Base-by-base conservation (phyloP, 805 yeast species). In the Starmera pachycereana region DNA sequence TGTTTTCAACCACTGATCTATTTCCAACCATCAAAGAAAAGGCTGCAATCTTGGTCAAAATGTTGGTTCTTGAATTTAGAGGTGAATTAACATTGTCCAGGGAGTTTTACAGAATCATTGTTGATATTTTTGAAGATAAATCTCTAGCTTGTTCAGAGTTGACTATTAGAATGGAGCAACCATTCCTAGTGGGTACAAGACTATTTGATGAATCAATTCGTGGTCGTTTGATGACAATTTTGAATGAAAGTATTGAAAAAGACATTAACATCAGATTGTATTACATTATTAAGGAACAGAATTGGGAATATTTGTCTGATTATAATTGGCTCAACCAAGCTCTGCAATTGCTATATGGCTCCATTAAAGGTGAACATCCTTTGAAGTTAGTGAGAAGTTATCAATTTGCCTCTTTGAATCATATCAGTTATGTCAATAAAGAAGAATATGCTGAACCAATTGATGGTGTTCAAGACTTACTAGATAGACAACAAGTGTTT, bases 1-100 rank as follows among this genome's bases (percentile, higher is more conserved):
- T 89, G 0, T 88, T 94, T 54, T 75, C 86, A 3, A 75, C 80
- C 41, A 68, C 76, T 4, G 96, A 86, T 47, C 69, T 86, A 18
- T 88, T 88, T 66, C 99, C 99, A 4, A 86, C 97, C 0, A 78
- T 83, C 3, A 94, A 92, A 56, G 99, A 92, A 54, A 92, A 92
- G 57, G 96, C 97, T 1, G 97, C 95, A 0, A 81, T 92, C 33
- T 66, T 92, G 42, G 74, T 89, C 12, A 92, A 92, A 61, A 88
- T 94, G 96, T 76, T 90, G 73, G 83, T 85, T 1, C 89, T 87
- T 56, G 97, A 90, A 53, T 70, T 80, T 35, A 71, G 95, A 46
- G 95, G 95, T 4, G 96, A 90, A 53, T 74, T 85, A 8, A 75
- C 84, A 1, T 59, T 78, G 16, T 79, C 94, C 0, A 78, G 78